Percentiles rank a stretch among this genome's conserved stretches.
Conservation (phyloP, 2,329 filamentous ascomycete species). For the Emericellopsis atlantica region DNA sequence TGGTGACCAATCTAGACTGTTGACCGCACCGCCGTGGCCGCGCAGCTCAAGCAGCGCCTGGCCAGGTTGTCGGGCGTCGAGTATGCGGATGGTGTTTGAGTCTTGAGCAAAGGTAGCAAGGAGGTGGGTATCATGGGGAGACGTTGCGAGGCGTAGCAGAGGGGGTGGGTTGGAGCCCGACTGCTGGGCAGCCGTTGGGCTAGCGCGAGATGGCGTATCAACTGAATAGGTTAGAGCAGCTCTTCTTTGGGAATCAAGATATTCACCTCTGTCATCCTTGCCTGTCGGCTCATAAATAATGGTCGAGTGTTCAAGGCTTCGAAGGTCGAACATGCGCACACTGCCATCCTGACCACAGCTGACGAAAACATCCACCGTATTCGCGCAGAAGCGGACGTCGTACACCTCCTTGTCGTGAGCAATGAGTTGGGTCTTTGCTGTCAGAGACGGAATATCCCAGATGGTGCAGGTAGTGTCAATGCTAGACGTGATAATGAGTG, state of each 20-base stretch:
- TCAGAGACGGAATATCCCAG: conserved; percentile 97
- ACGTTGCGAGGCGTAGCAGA: conserved; percentile 71
- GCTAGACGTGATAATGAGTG: conserved; percentile 94
- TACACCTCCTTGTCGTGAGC: conserved; percentile 99
- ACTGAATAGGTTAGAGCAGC: background rate
- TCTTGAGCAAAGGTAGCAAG: conserved; percentile 96
- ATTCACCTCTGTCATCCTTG: conserved; percentile 62
- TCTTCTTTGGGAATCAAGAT: background rate
- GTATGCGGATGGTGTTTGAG: conserved; percentile 81
- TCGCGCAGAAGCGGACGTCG: conserved; percentile 94
- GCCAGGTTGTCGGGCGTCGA: conserved; percentile 91
- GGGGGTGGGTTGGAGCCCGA: conserved; percentile 61
- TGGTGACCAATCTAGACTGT: conserved; percentile 94
- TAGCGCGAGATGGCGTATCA: conserved; percentile 50
- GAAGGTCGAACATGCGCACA: conserved; percentile 95
- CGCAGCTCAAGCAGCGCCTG: conserved; percentile 89
- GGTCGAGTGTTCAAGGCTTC: conserved; percentile 92
- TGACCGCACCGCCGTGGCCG: conserved; percentile 74
- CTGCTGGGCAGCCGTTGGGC: conserved; percentile 64
- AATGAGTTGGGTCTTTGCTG: conserved; percentile 95
- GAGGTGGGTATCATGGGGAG: conserved; percentile 88
- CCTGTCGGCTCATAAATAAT: conserved; percentile 97
- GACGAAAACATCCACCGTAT: conserved; percentile 97
- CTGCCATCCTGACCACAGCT: conserved; percentile 96
- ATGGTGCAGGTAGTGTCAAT: conserved; percentile 99